phyloP scores from a whole-genome alignment of 2,329 filamentous ascomycete species.

The Dothideomycetidae sp. region DNA sequence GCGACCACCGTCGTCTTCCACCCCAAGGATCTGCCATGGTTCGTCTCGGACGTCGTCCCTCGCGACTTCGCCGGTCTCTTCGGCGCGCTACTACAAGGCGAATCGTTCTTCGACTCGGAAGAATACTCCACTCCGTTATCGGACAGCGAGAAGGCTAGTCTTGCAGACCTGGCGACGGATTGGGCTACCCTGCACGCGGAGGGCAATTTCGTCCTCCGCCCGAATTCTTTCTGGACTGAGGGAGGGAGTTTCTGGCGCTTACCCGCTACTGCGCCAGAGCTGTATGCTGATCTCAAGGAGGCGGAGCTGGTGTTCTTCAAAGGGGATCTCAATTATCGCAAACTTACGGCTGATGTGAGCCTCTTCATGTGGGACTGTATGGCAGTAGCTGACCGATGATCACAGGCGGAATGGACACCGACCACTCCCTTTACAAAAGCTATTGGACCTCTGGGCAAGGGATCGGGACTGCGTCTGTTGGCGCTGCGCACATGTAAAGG shows the following conservation, averaged over 20 bases:
- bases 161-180: slow-evolving; percentile 66
- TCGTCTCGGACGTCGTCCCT: slow-evolving; percentile 88
- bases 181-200: slow-evolving; percentile 72
- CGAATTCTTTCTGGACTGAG: slow-evolving; percentile 85
- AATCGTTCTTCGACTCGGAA: slow-evolving; percentile 40
- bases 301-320: slow-evolving; percentile 92
- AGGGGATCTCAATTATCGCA: slow-evolving; percentile 92
- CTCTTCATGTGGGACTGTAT: not conserved
- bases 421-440: slow-evolving; percentile 76
- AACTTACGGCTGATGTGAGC: slow-evolving; percentile 75
- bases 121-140: slow-evolving; percentile 54
- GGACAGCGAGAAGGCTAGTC: slow-evolving; percentile 44
- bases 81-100: slow-evolving; percentile 61
- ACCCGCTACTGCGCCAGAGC: slow-evolving; percentile 49
- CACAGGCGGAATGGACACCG: slow-evolving; percentile 73
- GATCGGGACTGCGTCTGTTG: slow-evolving; percentile 70
- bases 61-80: slow-evolving; percentile 74
- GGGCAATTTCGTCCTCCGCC: slow-evolving; percentile 67
- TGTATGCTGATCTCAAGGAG: slow-evolving; percentile 64
- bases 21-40: slow-evolving; percentile 94
- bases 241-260: slow-evolving; percentile 80
- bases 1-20: slow-evolving; percentile 80
- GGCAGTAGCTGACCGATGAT: slow-evolving; percentile 1
- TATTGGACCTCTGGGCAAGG: slow-evolving; percentile 69
- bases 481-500: slow-evolving; percentile 92